Evolutionary conservation across 2,329 filamentous ascomycete genomes (phyloP).

Genomic region (Emergomyces orientalis): DNA sequence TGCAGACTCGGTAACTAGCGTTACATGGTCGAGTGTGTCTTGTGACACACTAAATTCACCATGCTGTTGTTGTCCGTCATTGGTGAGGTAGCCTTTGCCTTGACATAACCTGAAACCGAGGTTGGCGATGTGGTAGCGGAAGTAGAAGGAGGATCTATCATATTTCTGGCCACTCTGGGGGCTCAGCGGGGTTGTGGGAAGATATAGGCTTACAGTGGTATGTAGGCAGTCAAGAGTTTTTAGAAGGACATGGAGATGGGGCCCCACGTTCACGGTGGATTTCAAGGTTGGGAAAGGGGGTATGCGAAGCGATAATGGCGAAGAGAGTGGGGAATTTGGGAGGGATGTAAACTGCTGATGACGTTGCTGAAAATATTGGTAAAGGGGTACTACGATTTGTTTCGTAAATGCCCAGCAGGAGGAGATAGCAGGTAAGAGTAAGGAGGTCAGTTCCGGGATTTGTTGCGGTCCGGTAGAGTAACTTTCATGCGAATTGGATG

Average conservation of each 20-base stretch:
- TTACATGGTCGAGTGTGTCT: neutral
- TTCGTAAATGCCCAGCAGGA: neutral
- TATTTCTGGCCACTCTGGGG: neutral
- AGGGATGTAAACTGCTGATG: neutral
- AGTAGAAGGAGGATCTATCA: neutral
- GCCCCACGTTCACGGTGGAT: neutral
- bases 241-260: neutral
- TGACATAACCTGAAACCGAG: neutral
- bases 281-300: neutral
- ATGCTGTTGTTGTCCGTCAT: neutral
- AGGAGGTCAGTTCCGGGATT: neutral
- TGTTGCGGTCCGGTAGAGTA: neutral
- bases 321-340: neutral
- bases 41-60: neutral
- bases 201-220: neutral
- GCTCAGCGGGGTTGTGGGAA: neutral
- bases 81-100: neutral
- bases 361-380: constrained; percentile 1
- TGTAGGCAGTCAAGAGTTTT: neutral
- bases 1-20: neutral
- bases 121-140: neutral
- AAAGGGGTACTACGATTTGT: neutral
- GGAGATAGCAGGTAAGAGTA: neutral
- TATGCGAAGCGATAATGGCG: neutral
- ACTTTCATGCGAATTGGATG: neutral